Conservation (phyloP, 2,329 filamentous ascomycete species). For the Aspergillus intermedius region DNA sequence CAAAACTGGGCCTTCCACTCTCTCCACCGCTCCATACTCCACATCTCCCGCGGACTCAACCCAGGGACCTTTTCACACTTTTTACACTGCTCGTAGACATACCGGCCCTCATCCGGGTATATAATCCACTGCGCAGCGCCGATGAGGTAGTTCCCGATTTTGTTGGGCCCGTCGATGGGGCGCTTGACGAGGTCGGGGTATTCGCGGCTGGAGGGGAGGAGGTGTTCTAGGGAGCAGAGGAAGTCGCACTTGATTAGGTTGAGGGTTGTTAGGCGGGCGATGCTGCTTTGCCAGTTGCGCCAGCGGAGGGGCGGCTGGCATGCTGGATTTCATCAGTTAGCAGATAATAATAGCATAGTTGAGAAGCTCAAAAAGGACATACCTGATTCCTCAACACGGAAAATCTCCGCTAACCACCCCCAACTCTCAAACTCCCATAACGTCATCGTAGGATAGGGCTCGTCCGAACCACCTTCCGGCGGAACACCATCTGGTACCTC, state of each 20-base stretch:
- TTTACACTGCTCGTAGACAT: background rate
- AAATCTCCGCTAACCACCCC: background rate
- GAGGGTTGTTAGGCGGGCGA: background rate
- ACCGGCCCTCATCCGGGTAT: background rate
- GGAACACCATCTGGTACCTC: background rate
- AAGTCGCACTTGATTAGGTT: background rate
- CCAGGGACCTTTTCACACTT: background rate
- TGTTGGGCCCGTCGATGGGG: background rate
- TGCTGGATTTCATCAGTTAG: background rate
- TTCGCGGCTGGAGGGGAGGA: background rate
- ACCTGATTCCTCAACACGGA: background rate
- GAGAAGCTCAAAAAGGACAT: background rate
- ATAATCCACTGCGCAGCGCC: background rate
- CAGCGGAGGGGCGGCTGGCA: background rate
- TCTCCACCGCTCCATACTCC: background rate
- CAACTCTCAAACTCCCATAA: background rate
- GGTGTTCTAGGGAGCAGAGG: background rate
- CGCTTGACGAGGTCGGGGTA: background rate
- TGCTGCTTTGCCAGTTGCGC: background rate
- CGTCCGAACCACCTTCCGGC: background rate
- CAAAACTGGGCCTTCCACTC: background rate
- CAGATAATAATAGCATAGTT: background rate
- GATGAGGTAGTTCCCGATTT: background rate
- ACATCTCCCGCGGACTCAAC: background rate
- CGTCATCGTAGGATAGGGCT: background rate